phyloP scores from a whole-genome alignment of 768 basidiomycete genomes.

The Russula sp. region DNA sequence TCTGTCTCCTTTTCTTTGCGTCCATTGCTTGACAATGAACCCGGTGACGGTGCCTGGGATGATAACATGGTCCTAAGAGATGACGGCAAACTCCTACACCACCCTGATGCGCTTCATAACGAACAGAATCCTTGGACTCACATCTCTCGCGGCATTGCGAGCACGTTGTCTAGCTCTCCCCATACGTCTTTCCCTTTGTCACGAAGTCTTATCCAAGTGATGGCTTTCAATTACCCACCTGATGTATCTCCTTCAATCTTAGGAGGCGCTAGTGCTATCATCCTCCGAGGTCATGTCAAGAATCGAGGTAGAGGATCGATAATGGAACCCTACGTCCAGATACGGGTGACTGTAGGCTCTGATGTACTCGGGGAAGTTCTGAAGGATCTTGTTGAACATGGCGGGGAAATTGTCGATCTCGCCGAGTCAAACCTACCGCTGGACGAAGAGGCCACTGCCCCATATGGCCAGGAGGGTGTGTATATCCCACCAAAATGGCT shows the following conservation, averaged over 20 bases:
- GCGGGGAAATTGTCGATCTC: conserved; percentile 72
- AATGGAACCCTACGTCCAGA: conserved; percentile 67
- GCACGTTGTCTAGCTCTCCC: conserved; percentile 68
- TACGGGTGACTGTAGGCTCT: conserved; percentile 62
- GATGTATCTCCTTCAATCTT: conserved; percentile 45
- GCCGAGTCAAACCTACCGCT: conserved; percentile 34
- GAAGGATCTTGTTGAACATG: conserved; percentile 77
- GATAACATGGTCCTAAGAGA: conserved; percentile 65
- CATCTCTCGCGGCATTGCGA: conserved; percentile 63
- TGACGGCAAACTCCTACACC: conserved; percentile 42
- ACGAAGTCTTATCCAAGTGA: conserved; percentile 51
- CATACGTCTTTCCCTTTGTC: conserved; percentile 69
- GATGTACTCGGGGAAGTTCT: conserved; percentile 68
- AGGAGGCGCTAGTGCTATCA: conserved; percentile 54
- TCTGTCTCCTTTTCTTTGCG: conserved; percentile 49
- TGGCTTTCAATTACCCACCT: conserved; percentile 35
- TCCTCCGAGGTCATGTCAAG: conserved; percentile 54
- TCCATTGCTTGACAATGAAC: conserved; percentile 45
- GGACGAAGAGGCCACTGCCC: conserved; percentile 34
- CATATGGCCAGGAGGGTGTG: conserved; percentile 51
- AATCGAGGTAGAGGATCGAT: conserved; percentile 63
- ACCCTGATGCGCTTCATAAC: conserved; percentile 42
- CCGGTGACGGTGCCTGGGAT: conserved; percentile 64
- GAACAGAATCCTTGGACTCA: conserved; percentile 39
- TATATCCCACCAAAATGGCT: conserved; percentile 72